Evolutionary conservation across 202 grass and related monocot species (phyloP).

Genomic region (Setaria italica): DNA sequence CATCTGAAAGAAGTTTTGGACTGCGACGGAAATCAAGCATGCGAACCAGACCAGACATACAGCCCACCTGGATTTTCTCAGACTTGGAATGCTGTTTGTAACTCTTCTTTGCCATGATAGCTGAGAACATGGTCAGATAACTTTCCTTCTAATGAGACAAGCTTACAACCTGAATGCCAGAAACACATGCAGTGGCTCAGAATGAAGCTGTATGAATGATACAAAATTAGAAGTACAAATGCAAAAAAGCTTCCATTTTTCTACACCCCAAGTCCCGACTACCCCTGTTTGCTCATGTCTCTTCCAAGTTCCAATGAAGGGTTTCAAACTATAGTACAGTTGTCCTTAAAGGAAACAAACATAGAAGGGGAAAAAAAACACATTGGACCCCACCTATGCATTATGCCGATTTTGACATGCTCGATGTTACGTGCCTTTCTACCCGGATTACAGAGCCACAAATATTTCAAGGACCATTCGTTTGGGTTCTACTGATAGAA

Average conservation of each 20-base stretch:
- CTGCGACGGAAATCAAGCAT: slow-evolving; percentile 78
- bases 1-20: slow-evolving; percentile 85
- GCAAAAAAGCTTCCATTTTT: slow-evolving; percentile 10
- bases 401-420: slow-evolving; percentile 25
- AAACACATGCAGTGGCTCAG: slow-evolving; percentile 25
- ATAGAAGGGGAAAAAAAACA: slow-evolving; percentile 14
- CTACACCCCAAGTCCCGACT: slow-evolving; percentile 3
- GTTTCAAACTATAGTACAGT: slow-evolving; percentile 32
- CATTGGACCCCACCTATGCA: background rate
- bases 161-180: slow-evolving; percentile 41
- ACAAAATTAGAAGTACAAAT: slow-evolving; percentile 32
- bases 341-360: slow-evolving; percentile 9
- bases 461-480: background rate
- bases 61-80: slow-evolving; percentile 63
- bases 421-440: slow-evolving; percentile 19
- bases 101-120: slow-evolving; percentile 67
- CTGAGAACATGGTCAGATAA: slow-evolving; percentile 48
- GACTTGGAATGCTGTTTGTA: slow-evolving; percentile 44
- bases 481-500: background rate
- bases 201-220: slow-evolving; percentile 24
- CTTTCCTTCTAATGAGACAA: slow-evolving; percentile 39
- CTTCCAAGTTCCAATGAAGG: slow-evolving; percentile 16
- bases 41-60: slow-evolving; percentile 77
- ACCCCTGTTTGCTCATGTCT: slow-evolving; percentile 19
- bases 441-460: background rate